phyloP scores from a whole-genome alignment of 2,329 filamentous ascomycete species.

The Ophiostoma tasmaniense region DNA sequence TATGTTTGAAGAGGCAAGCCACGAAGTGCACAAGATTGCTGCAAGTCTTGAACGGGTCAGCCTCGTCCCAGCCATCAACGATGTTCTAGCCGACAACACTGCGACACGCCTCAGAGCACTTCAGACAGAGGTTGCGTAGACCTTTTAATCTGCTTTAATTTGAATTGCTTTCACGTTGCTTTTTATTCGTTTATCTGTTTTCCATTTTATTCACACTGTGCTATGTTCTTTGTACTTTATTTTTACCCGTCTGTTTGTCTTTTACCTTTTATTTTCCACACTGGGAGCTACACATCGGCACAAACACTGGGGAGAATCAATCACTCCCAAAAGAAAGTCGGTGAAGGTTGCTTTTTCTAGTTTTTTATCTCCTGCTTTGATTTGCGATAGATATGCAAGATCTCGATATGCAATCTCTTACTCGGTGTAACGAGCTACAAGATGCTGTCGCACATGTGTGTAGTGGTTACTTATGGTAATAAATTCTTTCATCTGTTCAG shows the following conservation, averaged over 20 bases:
- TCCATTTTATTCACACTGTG: background rate
- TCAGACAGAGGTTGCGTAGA: conserved; percentile 2
- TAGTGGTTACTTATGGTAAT: no score
- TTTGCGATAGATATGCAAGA: background rate
- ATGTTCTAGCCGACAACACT: conserved; percentile 8
- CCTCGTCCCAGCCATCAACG: conserved; percentile 11
- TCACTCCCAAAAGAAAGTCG: no score
- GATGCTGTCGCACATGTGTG: background rate
- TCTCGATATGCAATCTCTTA: background rate
- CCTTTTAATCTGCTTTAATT: background rate
- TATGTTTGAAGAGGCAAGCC: conserved; percentile 3
- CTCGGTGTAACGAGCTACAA: background rate
- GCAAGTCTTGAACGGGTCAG: conserved; percentile 7
- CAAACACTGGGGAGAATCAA: background rate
- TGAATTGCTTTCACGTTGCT: background rate
- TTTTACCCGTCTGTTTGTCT: background rate
- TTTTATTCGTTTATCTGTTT: background rate
- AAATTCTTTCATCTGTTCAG: no score
- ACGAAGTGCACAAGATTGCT: conserved; percentile 1
- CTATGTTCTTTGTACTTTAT: background rate
- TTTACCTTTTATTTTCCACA: background rate
- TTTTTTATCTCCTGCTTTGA: background rate
- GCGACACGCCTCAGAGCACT: conserved; percentile 9
- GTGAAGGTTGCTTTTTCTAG: no score
- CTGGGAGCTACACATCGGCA: background rate